phyloP scores from a whole-genome alignment of 805 yeast species.

The Candida maltosa region DNA sequence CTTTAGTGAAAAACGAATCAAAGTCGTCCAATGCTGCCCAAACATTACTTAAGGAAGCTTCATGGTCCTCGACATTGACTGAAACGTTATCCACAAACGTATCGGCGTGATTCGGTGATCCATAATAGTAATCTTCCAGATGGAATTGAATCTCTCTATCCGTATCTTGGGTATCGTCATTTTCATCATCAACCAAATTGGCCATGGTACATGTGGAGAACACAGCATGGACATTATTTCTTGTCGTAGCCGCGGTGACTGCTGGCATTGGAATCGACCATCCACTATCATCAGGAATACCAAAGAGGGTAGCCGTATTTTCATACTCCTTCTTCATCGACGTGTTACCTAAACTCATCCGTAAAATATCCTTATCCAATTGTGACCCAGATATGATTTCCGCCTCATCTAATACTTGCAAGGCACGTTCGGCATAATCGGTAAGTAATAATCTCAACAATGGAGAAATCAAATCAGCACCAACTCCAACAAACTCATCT shows the following conservation, averaged over 20 bases:
- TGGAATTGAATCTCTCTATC: conserved; percentile 49
- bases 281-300: conserved; percentile 73
- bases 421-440: neutral
- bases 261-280: neutral
- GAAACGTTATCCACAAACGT: conserved; percentile 40
- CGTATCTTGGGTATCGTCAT: conserved; percentile 30
- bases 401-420: neutral
- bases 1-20: conserved; percentile 81
- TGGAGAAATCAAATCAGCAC: neutral
- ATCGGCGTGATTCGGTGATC: neutral
- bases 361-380: neutral
- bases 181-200: conserved; percentile 23
- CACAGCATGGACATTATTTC: conserved; percentile 94
- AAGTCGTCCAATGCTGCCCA: conserved; percentile 89
- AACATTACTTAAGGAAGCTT: conserved; percentile 81
- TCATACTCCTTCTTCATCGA: conserved; percentile 72
- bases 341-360: neutral
- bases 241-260: conserved; percentile 72
- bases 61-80: conserved; percentile 55
- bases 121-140: conserved; percentile 50
- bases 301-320: conserved; percentile 84
- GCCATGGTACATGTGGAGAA: conserved; percentile 73
- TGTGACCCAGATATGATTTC: conserved; percentile 43
- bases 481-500: conserved; percentile 56
- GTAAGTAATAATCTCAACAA: neutral